Evolutionary conservation across 306 rosid genomes (phyloP).

Genomic region (Ormosia semicastrata): DNA sequence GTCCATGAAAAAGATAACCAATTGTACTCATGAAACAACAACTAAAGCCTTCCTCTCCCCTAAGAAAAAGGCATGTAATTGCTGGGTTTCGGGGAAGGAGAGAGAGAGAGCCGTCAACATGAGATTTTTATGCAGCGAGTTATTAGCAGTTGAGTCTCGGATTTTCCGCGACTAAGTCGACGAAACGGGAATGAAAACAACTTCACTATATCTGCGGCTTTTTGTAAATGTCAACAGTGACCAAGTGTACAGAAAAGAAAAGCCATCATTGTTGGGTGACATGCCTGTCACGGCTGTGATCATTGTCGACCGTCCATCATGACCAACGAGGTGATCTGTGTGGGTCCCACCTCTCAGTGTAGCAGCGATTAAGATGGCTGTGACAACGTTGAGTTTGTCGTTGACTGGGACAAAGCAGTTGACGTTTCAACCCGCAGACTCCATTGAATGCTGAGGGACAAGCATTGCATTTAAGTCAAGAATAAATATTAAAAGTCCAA

Average conservation of each 20-base stretch:
- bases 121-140: background rate
- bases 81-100: background rate
- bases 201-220: background rate
- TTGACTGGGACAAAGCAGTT: conserved; percentile 11
- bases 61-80: background rate
- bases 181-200: background rate
- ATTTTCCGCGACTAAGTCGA: conserved; percentile 30
- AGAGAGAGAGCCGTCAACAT: conserved; percentile 16
- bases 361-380: background rate
- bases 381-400: background rate
- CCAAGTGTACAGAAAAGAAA: background rate
- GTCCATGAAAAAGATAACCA: background rate
- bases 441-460: background rate
- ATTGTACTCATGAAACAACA: background rate
- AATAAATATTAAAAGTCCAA: background rate
- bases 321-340: background rate
- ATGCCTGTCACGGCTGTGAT: conserved; percentile 12
- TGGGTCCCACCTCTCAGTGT: background rate
- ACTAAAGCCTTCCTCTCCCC: background rate
- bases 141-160: background rate
- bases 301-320: background rate
- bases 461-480: background rate
- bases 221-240: background rate
- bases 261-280: background rate
- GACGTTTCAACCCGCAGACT: conserved; percentile 22